phyloP scores from a whole-genome alignment of 176 grass and related monocot species.

The Carex parvula region DNA sequence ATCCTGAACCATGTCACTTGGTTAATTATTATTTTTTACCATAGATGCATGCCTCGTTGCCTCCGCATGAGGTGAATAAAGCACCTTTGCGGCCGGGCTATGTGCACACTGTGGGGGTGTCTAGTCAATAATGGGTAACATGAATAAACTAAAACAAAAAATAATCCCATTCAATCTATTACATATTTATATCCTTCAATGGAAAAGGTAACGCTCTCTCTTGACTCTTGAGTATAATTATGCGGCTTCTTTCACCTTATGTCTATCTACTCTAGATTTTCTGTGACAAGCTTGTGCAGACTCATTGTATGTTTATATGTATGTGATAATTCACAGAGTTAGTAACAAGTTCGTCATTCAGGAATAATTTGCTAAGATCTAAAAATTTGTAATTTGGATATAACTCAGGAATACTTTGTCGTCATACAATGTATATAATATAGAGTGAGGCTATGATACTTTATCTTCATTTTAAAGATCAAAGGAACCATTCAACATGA shows the following conservation, averaged over 20 bases:
- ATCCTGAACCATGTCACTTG: neutral
- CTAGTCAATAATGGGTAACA: neutral
- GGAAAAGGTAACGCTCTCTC: neutral
- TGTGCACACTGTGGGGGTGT: conserved; percentile 14
- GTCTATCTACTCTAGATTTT: neutral
- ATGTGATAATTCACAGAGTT: neutral
- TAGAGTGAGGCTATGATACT: too few species aligned
- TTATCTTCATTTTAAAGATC: too few species aligned
- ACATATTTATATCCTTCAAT: neutral
- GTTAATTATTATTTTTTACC: conserved; percentile 18
- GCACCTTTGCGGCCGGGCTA: conserved; percentile 30
- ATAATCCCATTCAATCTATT: neutral
- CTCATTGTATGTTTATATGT: neutral
- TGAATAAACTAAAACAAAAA: conserved; percentile 8
- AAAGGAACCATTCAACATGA: too few species aligned
- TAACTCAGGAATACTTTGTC: too few species aligned
- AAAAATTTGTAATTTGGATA: neutral
- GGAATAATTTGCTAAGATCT: neutral
- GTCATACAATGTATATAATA: too few species aligned
- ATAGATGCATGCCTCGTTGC: conserved; percentile 17
- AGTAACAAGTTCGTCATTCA: neutral
- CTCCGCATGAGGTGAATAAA: conserved; percentile 21
- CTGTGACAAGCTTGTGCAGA: neutral
- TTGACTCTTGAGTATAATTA: conserved; percentile 8
- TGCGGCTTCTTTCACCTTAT: neutral